These are phyloP conservation scores for Rhodamnia rubescens DNA, from an alignment of 345 rosid genomes.

Conservation along the genomic window DNA sequence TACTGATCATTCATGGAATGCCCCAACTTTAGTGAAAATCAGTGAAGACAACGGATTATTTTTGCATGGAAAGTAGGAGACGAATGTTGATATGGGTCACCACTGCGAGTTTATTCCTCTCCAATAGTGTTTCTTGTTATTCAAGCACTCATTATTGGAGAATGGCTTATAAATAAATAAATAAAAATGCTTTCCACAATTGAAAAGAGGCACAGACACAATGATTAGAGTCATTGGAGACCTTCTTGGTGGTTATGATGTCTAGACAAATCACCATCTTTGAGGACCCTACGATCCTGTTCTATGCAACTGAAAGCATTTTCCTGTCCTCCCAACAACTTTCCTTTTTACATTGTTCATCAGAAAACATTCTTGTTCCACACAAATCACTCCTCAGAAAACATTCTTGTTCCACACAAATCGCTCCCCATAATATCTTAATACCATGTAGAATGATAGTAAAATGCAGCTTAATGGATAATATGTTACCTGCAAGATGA, in stretches of 20 bases:
- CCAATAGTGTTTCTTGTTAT: background rate
- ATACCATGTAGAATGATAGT: background rate
- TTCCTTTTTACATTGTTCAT: background rate
- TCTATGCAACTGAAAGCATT: background rate
- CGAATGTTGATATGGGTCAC: background rate
- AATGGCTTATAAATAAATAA: background rate
- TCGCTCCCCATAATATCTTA: background rate
- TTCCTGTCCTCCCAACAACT: background rate
- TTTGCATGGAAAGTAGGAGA: background rate
- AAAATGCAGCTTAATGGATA: background rate
- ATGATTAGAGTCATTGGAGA: conserved; percentile 25
- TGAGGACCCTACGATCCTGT: background rate
- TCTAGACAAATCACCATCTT: background rate
- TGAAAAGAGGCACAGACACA: conserved; percentile 7
- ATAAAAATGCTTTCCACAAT: background rate
- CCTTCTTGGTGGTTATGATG: background rate
- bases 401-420: background rate
- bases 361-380: background rate
- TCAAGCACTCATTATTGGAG: background rate
- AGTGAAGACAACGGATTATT: background rate
- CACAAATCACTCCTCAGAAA: background rate
- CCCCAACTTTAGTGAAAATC: background rate
- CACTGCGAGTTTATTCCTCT: background rate
- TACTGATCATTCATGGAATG: background rate
- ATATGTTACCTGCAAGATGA: conserved; percentile 45